phyloP scores from a whole-genome alignment of 129 eudicot species.

The Calendula officinalis region DNA sequence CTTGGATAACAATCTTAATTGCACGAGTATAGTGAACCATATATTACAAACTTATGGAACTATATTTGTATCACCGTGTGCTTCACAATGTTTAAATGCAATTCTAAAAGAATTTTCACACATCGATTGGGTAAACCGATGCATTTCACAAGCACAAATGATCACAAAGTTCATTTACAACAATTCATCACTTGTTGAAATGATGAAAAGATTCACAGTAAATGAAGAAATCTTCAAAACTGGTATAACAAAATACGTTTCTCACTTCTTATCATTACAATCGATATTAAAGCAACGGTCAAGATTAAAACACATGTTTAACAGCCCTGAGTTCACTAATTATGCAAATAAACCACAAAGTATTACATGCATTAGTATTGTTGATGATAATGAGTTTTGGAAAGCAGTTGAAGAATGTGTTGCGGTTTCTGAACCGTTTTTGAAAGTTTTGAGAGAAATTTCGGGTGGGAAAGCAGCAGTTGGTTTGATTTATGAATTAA shows the following conservation, averaged over 20 bases:
- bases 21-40: constrained; percentile 67
- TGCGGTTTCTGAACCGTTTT: constrained; percentile 85
- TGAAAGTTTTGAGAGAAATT: constrained; percentile 82
- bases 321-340: constrained; percentile 72
- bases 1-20: constrained; percentile 61
- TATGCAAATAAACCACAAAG: constrained; percentile 65
- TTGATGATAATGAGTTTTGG: constrained; percentile 91
- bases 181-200: constrained; percentile 46
- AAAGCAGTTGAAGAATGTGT: constrained; percentile 80
- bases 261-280: constrained; percentile 71
- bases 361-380: constrained; percentile 49
- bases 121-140: constrained; percentile 77
- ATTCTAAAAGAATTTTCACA: constrained; percentile 85
- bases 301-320: constrained; percentile 81
- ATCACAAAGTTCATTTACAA: constrained; percentile 80
- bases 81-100: constrained; percentile 78
- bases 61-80: constrained; percentile 84
- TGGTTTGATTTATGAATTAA: constrained; percentile 77
- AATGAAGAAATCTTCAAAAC: constrained; percentile 72
- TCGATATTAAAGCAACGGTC: constrained; percentile 65
- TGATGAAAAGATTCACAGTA: constrained; percentile 75
- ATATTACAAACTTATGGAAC: constrained; percentile 69
- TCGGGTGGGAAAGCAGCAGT: constrained; percentile 81
- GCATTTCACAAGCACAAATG: constrained; percentile 71
- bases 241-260: constrained; percentile 75